Conservation (phyloP, 1,139 yeast genomes). For the Pichia sorboxylosa region DNA sequence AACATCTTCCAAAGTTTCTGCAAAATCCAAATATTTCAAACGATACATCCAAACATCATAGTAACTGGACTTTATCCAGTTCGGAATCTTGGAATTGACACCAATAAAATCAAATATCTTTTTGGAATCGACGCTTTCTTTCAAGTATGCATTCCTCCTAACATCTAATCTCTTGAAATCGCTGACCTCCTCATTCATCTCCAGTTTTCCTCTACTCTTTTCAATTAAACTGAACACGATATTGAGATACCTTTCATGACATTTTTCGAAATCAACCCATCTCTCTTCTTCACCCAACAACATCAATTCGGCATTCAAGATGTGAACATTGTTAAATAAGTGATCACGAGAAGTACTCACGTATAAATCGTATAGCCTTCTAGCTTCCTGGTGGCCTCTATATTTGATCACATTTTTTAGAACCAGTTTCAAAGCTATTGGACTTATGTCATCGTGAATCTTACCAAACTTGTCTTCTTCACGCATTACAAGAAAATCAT, state of each 20-base stretch:
- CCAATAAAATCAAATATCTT: slow-evolving; percentile 4
- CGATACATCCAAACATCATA: slow-evolving; percentile 20
- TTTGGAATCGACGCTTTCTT: slow-evolving; percentile 10
- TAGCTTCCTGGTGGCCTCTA: slow-evolving; percentile 14
- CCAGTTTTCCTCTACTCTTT: slow-evolving; percentile 8
- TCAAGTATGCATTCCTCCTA: slow-evolving; percentile 3
- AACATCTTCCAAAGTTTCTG: slow-evolving; percentile 19
- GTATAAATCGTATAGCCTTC: slow-evolving; percentile 19
- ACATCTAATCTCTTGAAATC: slow-evolving; percentile 5
- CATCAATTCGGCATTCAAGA: slow-evolving; percentile 18
- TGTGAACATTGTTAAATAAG: slow-evolving; percentile 17
- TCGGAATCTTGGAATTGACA: slow-evolving; percentile 13
- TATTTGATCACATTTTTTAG: slow-evolving; percentile 13
- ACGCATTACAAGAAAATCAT: slow-evolving; percentile 15
- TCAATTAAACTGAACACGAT: slow-evolving; percentile 11
- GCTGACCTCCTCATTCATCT: slow-evolving; percentile 1
- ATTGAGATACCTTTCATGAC: slow-evolving; percentile 16
- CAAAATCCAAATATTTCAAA: slow-evolving; percentile 16
- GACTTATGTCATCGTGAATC: slow-evolving; percentile 17
- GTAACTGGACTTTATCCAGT: slow-evolving; percentile 15
- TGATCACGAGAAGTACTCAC: slow-evolving; percentile 15
- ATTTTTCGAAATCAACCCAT: slow-evolving; percentile 22
- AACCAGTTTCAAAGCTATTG: slow-evolving; percentile 16
- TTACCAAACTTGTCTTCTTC: slow-evolving; percentile 20
- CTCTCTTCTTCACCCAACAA: slow-evolving; percentile 21